phyloP scores from a whole-genome alignment of 441 rosid genomes.

The Sinapis alba region DNA sequence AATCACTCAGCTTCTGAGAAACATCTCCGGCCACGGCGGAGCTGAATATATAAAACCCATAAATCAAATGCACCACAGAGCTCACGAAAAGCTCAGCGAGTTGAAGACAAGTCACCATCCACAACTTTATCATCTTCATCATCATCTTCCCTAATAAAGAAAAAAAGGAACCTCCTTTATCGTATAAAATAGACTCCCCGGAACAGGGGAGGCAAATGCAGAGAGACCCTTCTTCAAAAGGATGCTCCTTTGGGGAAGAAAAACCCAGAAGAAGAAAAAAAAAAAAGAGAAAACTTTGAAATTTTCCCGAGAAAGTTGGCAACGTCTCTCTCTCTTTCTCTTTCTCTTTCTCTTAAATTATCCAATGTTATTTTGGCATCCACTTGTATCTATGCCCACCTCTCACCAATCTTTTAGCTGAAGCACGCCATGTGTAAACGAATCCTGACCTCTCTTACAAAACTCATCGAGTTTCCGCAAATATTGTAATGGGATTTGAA shows the following conservation, averaged over 20 bases:
- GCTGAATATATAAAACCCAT: slow-evolving; percentile 84
- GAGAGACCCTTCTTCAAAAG: slow-evolving; percentile 28
- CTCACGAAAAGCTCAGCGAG: slow-evolving; percentile 80
- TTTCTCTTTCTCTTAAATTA: slow-evolving; percentile 22
- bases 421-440: slow-evolving; percentile 33
- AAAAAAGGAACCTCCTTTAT: slow-evolving; percentile 14
- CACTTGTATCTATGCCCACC: slow-evolving; percentile 36
- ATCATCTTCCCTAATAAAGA: neutral
- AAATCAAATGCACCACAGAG: slow-evolving; percentile 73
- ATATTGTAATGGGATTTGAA: slow-evolving; percentile 11
- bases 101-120: slow-evolving; percentile 67
- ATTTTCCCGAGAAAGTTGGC: slow-evolving; percentile 25
- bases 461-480: slow-evolving; percentile 21
- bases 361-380: slow-evolving; percentile 24
- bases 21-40: slow-evolving; percentile 91
- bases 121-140: slow-evolving; percentile 60
- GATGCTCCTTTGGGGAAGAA: slow-evolving; percentile 26
- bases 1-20: slow-evolving; percentile 57
- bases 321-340: slow-evolving; percentile 17
- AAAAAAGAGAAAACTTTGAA: slow-evolving; percentile 2
- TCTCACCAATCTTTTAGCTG: slow-evolving; percentile 27
- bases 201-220: slow-evolving; percentile 25
- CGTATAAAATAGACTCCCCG: slow-evolving; percentile 22
- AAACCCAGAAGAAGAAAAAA: slow-evolving; percentile 29
- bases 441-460: slow-evolving; percentile 3